Percentiles rank a stretch among this genome's conserved stretches.
phyloP scores from a whole-genome alignment of 352 stramenopile genomes.

The Globisporangium paddicum region DNA sequence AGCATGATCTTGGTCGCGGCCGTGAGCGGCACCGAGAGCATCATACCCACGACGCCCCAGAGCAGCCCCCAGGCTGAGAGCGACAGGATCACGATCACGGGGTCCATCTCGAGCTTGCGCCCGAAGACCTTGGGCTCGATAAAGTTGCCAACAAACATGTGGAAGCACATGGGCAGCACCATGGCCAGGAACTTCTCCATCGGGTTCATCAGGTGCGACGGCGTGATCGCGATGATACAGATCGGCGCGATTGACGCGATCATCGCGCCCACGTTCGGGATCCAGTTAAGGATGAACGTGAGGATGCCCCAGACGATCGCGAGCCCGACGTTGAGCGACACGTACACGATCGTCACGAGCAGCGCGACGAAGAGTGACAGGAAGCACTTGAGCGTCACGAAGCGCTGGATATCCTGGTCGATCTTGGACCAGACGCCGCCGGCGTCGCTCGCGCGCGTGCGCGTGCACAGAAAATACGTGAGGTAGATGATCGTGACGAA shows the following conservation, averaged over 20 bases:
- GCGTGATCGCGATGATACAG: slow-evolving; percentile 86
- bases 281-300: slow-evolving; percentile 89
- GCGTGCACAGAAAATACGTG: slow-evolving; percentile 85
- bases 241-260: slow-evolving; percentile 81
- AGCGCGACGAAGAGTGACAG: slow-evolving; percentile 84
- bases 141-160: slow-evolving; percentile 89
- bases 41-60: slow-evolving; percentile 87
- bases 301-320: slow-evolving; percentile 87
- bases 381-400: slow-evolving; percentile 88
- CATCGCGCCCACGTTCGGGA: slow-evolving; percentile 86
- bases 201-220: slow-evolving; percentile 77
- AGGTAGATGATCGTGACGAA: slow-evolving; percentile 89
- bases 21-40: slow-evolving; percentile 84
- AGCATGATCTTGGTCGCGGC: slow-evolving; percentile 87
- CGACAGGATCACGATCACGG: slow-evolving; percentile 82
- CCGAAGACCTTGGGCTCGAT: slow-evolving; percentile 87
- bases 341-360: slow-evolving; percentile 86
- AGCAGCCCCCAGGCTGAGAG: slow-evolving; percentile 85
- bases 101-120: slow-evolving; percentile 83
- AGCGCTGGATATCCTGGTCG: slow-evolving; percentile 85
- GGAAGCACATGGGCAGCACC: slow-evolving; percentile 80
- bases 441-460: slow-evolving; percentile 76
- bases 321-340: slow-evolving; percentile 85
- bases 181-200: slow-evolving; percentile 89
- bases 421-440: slow-evolving; percentile 88